These are phyloP conservation scores for Xanthoconium purpureum DNA, from an alignment of 768 basidiomycete genomes.

Conservation along the genomic window DNA sequence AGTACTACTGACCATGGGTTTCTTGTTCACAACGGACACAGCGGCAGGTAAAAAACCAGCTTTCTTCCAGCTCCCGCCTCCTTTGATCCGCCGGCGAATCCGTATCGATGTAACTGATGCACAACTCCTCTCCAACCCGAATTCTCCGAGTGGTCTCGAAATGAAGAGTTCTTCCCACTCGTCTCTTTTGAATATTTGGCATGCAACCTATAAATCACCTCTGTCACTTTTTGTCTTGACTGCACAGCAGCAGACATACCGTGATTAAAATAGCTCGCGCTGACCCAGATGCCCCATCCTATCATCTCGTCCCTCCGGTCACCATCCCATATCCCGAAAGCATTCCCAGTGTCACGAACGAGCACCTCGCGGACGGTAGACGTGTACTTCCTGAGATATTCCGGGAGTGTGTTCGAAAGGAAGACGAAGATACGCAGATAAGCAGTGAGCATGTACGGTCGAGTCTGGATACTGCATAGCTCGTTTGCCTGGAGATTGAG, in stretches of 20 bases:
- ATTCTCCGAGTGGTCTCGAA: constrained; percentile 47
- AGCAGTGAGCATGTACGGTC: constrained; percentile 50
- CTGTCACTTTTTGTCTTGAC: neutral
- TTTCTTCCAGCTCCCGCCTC: constrained; percentile 39
- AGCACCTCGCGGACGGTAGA: constrained; percentile 52
- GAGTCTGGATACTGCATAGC: constrained; percentile 40
- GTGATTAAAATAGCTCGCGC: constrained; percentile 68
- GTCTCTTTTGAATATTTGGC: constrained; percentile 49
- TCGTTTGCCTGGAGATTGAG: constrained; percentile 60
- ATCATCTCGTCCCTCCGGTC: constrained; percentile 52
- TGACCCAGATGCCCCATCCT: constrained; percentile 61
- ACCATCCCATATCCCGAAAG: constrained; percentile 68
- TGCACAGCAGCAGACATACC: constrained; percentile 34
- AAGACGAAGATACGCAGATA: constrained; percentile 56
- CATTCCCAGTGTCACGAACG: constrained; percentile 60
- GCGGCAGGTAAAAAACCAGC: constrained; percentile 57
- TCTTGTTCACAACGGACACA: constrained; percentile 44
- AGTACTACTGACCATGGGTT: neutral
- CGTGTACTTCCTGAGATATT: constrained; percentile 34
- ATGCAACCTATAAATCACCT: constrained; percentile 40
- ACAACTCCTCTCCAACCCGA: constrained; percentile 51
- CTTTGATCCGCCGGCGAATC: constrained; percentile 34
- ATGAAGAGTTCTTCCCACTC: constrained; percentile 42
- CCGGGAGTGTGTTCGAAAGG: constrained; percentile 38
- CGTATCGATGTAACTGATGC: constrained; percentile 53